phyloP scores from a whole-genome alignment of 441 rosid species.

The Capsella rubella region DNA sequence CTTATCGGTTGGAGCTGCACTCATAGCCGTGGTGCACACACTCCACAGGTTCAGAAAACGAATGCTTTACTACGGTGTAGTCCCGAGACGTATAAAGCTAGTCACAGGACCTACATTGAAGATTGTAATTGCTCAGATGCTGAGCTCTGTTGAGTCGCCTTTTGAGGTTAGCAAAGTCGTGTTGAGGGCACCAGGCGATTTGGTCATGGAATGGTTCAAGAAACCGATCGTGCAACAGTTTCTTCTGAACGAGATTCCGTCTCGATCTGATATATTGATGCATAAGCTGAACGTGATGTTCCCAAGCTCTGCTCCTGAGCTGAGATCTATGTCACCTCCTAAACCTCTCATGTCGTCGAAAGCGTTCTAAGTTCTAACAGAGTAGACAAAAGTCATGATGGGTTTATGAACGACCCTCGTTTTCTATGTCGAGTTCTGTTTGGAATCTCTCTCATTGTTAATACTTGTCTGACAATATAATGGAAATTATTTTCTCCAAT shows the following conservation, averaged over 20 bases:
- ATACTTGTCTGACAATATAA: conserved; percentile 36
- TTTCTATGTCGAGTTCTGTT: conserved; percentile 8
- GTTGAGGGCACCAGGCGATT: conserved; percentile 86
- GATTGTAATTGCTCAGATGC: conserved; percentile 91
- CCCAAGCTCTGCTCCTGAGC: conserved; percentile 94
- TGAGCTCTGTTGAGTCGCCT: conserved; percentile 91
- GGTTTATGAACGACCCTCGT: conserved; percentile 22
- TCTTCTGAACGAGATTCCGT: conserved; percentile 88
- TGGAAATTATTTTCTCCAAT: conserved; percentile 9
- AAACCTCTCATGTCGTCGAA: conserved; percentile 72
- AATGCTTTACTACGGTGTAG: conserved; percentile 91
- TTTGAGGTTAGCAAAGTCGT: conserved; percentile 97
- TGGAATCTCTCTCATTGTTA: conserved; percentile 17
- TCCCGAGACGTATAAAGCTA: conserved; percentile 92
- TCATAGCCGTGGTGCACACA: conserved; percentile 94
- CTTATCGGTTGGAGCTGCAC: conserved; percentile 95
- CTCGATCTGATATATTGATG: conserved; percentile 89
- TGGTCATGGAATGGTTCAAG: conserved; percentile 96
- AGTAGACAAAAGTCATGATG: conserved; percentile 1
- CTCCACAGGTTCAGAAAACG: conserved; percentile 96
- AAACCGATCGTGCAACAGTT: conserved; percentile 97
- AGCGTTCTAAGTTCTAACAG: conserved; percentile 42
- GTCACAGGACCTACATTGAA: conserved; percentile 95
- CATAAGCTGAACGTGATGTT: conserved; percentile 85
- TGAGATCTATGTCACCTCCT: conserved; percentile 81